These are phyloP conservation scores for Cyclospora cayetanensis DNA, from an alignment of 169 alveolate species.

Conservation along the genomic window DNA sequence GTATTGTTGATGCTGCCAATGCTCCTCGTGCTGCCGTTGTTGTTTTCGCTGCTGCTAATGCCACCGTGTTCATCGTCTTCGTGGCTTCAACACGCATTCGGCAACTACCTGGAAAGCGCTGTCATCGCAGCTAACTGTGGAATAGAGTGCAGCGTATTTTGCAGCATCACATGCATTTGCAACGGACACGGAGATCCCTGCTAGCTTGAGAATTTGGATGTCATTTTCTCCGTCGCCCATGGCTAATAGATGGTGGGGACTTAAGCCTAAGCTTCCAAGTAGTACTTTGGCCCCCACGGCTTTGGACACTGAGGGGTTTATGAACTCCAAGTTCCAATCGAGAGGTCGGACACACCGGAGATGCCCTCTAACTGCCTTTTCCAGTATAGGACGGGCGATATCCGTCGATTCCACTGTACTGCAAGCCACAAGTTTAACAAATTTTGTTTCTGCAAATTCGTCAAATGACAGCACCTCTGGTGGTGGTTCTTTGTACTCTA, in stretches of 20 bases:
- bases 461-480: slow-evolving; percentile 25
- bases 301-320: slow-evolving; percentile 77
- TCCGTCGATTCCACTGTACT: slow-evolving; percentile 73
- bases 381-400: slow-evolving; percentile 70
- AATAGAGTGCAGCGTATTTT: slow-evolving; percentile 76
- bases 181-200: slow-evolving; percentile 79
- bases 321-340: slow-evolving; percentile 76
- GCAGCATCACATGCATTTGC: slow-evolving; percentile 79
- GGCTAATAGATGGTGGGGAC: slow-evolving; percentile 77
- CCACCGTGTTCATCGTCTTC: no score
- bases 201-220: slow-evolving; percentile 78
- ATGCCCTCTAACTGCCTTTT: slow-evolving; percentile 73
- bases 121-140: slow-evolving; percentile 50
- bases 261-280: slow-evolving; percentile 73
- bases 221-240: slow-evolving; percentile 87
- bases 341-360: slow-evolving; percentile 78
- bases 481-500: slow-evolving; percentile 61
- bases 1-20: no score
- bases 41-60: no score
- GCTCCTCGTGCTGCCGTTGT: no score
- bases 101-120: slow-evolving; percentile 56
- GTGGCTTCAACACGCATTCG: slow-evolving; percentile 6
- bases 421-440: slow-evolving; percentile 72
- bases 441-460: neutral
- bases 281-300: slow-evolving; percentile 81